Evolutionary conservation across 164 flowering plant genomes (phyloP), one percentile per base, ranked within the genome.

Genomic region (Kingdonia uniflora): DNA sequence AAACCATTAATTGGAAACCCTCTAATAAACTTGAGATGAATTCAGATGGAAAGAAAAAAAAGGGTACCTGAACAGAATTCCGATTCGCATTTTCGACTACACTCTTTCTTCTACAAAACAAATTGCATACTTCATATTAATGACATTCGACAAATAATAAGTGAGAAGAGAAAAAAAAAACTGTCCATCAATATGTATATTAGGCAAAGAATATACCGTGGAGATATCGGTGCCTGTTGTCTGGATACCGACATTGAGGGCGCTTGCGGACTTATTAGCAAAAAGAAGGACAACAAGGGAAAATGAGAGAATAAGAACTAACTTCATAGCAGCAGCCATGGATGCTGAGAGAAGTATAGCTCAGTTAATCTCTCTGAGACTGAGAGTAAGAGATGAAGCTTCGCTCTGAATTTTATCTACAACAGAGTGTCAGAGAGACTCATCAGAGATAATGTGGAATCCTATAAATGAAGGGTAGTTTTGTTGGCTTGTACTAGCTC

Each of bases 31-130:
- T 19, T 2, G 33, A 37, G 25, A 1, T 6, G 1, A 24, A 45
- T 21, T n/a, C n/a, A n/a, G 1, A 46, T 5, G 16, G 19, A 44
- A 26, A 12, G 5, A 25, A 26, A 15, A 47, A 14, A 1, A 3
- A 14, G 4, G 38, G 33, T 72, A 89, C 97, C 90, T 66, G 82
- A 63, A 64, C 97, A 89, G 46, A 73, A 84, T 16, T 73, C 76
- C 7, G 97, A 89, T 65, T 89, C 97, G 57, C 97, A 89, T 70
- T 70, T 80, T 43, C 79, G 74, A 42, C 97, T 89, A 70, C 97
- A 89, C 13, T 71, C 76, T 53, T 79, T 84, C 7, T 52, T 56
- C 95, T 85, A 70, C 47, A 55, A 44, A 50, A 21, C 14, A 40
- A 57, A 26, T 1, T 14, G 0, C 11, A 46, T 1, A 33, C 21